A percentile compares a stretch with the other conserved stretches of the same genome.
phyloP scores from a whole-genome alignment of 2,329 filamentous ascomycete genomes.

The Onygenales sp. region DNA sequence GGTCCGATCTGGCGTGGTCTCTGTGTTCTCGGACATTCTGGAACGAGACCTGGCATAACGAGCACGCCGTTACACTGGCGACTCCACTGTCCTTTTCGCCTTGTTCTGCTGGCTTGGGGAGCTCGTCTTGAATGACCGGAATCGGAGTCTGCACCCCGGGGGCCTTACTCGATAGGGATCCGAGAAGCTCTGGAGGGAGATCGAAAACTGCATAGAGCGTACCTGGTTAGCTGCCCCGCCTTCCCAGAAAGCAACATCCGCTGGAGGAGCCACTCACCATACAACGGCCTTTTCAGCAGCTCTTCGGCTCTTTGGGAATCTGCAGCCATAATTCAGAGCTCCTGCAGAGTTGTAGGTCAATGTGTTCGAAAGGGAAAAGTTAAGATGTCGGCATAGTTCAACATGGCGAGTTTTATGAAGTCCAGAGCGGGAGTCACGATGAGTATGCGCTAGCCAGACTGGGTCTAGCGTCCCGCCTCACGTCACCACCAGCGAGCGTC shows the following conservation, averaged over 20 bases:
- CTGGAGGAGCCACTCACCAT: slow-evolving; percentile 29
- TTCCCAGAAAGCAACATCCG: background rate
- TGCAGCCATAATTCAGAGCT: slow-evolving; percentile 7
- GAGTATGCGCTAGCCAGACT: background rate
- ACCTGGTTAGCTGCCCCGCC: background rate
- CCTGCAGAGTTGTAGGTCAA: background rate
- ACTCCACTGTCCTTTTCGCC: slow-evolving; percentile 31
- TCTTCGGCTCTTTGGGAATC: slow-evolving; percentile 22
- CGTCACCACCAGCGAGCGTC: background rate
- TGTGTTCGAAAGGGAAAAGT: background rate
- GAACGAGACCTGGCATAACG: slow-evolving; percentile 67
- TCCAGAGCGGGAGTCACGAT: background rate
- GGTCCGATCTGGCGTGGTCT: slow-evolving; percentile 76
- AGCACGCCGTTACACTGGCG: slow-evolving; percentile 61
- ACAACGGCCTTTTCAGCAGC: slow-evolving; percentile 41
- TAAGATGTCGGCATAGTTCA: background rate
- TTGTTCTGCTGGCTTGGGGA: slow-evolving; percentile 20
- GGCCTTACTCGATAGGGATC: slow-evolving; percentile 53
- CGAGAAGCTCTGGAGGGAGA: slow-evolving; percentile 64
- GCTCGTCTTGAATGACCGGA: slow-evolving; percentile 16
- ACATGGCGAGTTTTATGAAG: background rate
- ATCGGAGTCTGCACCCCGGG: slow-evolving; percentile 26
- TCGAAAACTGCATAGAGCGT: slow-evolving; percentile 58
- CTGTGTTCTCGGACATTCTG: slow-evolving; percentile 68
- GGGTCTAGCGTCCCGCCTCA: background rate